These are phyloP conservation scores for Alternaria triticimaculans DNA, from an alignment of 2,329 filamentous ascomycete species.

Conservation along the genomic window DNA sequence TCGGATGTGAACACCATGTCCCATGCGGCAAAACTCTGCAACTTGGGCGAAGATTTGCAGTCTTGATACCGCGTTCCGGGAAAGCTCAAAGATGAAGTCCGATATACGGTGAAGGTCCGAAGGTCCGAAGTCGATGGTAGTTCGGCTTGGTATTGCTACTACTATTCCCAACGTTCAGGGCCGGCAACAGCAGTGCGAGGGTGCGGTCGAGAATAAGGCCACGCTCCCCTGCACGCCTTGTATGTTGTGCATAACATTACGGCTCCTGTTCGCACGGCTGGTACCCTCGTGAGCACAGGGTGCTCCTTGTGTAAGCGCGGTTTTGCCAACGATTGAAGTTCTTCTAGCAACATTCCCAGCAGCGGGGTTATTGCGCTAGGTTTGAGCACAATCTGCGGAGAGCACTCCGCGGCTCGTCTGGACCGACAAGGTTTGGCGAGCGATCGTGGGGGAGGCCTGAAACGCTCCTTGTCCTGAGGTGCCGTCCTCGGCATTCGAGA, in stretches of 20 bases:
- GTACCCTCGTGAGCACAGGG: background rate
- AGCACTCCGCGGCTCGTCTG: background rate
- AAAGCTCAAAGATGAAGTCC: background rate
- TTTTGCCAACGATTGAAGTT: background rate
- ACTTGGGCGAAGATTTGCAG: constrained; percentile 9
- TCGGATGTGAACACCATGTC: background rate
- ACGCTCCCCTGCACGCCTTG: background rate
- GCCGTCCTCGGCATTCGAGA: background rate
- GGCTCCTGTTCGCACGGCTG: background rate
- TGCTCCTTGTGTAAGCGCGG: background rate
- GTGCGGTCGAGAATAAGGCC: background rate
- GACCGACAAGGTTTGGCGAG: constrained; percentile 7
- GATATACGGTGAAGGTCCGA: background rate
- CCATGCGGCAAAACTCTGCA: constrained; percentile 2
- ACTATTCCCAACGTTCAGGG: background rate
- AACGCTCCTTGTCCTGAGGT: background rate
- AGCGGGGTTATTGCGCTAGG: background rate
- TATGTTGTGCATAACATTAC: constrained; percentile 1
- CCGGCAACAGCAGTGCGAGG: background rate
- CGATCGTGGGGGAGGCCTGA: constrained; percentile 9
- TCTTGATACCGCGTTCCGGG: constrained; percentile 4
- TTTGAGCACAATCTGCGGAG: constrained; percentile 3
- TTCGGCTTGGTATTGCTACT: background rate
- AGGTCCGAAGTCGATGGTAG: background rate
- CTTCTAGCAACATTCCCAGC: background rate